Base-by-base conservation (phyloP, 768 basidiomycete genomes). In the Bullera alba region DNA sequence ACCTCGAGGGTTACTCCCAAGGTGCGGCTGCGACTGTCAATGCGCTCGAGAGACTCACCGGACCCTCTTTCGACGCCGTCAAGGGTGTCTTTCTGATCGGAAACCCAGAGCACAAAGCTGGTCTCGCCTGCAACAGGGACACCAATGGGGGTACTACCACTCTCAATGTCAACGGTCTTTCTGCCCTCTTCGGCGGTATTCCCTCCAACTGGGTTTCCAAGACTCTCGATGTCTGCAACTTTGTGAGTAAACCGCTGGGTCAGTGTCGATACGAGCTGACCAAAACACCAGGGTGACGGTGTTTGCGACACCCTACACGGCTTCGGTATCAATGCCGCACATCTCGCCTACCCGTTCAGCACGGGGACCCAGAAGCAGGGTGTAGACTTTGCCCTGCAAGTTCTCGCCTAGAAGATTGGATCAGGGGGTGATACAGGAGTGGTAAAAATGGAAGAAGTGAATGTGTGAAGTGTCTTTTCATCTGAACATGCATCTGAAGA, bases 81-180 rank as follows among this genome's bases (percentile, higher is more conserved):
- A 58, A 58, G 46, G 57, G 57, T 38, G 57, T 58, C 28, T 50
- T 58, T 49, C 53, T 58, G 23, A 50, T 58, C 38, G 57, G 57
- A 10, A 48, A 54, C 53, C 57, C 57, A 5, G 38, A 47, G 3
- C 57, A 58, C 26, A 58, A 51, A 39, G 23, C 50, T 12, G 50
- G 54, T 23, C 32, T 56, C 41, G 46, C 54, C 32, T 53, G 56
- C 25, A 57, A 57, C 36, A 48, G 53, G 38, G 56, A 57, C 34
- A 46, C 43, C 38, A 50, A 53, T 22, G 56, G 56, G n/a, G 56
- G 56, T 5, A 57, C 48, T 4, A 53, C 51, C 2, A 57, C 56
- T n/a, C 38, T 15, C 43, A 45, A 53, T 30, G 56, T 57, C 29
- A 50, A 50, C 39, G 56, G 56, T 17, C 4, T 57, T 3, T 53